A percentile compares a stretch with the other conserved stretches of the same genome.
phyloP scores from a whole-genome alignment of 768 basidiomycete species.

The Lactarius indigo region DNA sequence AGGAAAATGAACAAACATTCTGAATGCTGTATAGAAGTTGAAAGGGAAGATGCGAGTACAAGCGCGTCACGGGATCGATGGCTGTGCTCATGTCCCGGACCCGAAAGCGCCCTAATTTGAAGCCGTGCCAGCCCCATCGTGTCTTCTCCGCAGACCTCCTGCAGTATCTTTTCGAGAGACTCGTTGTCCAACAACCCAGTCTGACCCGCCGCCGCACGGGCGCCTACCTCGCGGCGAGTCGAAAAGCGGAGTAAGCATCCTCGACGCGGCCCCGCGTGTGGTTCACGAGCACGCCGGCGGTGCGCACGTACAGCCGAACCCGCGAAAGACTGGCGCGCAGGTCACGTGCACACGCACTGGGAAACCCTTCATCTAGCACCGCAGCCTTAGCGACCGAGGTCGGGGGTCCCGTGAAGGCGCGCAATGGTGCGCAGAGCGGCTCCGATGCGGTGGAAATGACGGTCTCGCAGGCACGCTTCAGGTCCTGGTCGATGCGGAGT shows the following conservation, averaged over 20 bases:
- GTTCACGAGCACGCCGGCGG: slow-evolving; percentile 70
- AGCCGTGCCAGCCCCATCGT: not conserved
- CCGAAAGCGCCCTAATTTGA: not conserved
- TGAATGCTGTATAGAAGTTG: too few relatives aligned
- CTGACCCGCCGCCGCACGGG: slow-evolving; percentile 33
- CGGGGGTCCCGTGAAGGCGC: slow-evolving; percentile 58
- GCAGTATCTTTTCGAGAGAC: slow-evolving; percentile 32
- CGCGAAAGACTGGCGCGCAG: slow-evolving; percentile 52
- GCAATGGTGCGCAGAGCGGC: slow-evolving; percentile 56
- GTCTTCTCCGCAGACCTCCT: slow-evolving; percentile 15
- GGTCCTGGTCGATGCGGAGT: slow-evolving; percentile 65
- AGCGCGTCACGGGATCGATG: too few relatives aligned
- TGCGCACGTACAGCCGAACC: slow-evolving; percentile 70
- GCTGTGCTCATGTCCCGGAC: too few relatives aligned
- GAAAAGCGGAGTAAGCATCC: slow-evolving; percentile 71
- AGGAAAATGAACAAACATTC: too few relatives aligned
- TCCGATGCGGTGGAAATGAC: slow-evolving; percentile 65
- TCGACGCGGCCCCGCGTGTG: slow-evolving; percentile 74
- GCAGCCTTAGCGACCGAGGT: slow-evolving; percentile 50
- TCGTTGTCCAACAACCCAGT: slow-evolving; percentile 34
- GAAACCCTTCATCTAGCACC: slow-evolving; percentile 52
- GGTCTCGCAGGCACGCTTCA: slow-evolving; percentile 82
- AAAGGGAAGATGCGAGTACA: too few relatives aligned
- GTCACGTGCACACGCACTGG: slow-evolving; percentile 50
- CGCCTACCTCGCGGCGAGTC: slow-evolving; percentile 53